phyloP scores from a whole-genome alignment of 2,329 filamentous ascomycete species.

The Aspergillus unguis region DNA sequence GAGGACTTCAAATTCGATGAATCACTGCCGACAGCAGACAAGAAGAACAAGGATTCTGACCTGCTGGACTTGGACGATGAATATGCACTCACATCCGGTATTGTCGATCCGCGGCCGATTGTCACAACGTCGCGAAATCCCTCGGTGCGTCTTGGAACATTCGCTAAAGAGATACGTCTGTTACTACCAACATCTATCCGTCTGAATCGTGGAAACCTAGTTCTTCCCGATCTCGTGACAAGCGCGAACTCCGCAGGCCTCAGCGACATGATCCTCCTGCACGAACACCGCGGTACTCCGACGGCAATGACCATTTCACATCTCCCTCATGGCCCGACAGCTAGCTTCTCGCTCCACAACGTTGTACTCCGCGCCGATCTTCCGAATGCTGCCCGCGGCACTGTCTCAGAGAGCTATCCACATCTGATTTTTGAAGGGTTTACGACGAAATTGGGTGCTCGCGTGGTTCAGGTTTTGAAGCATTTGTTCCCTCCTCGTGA shows the following conservation, averaged over 20 bases:
- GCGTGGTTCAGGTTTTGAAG: conserved; percentile 86
- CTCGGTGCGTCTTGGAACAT: conserved; percentile 77
- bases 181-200: conserved; percentile 81
- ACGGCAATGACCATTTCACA: conserved; percentile 86
- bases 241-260: conserved; percentile 78
- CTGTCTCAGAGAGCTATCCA: conserved; percentile 87
- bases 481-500: conserved; percentile 92
- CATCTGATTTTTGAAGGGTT: conserved; percentile 97
- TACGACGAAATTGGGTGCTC: conserved; percentile 70
- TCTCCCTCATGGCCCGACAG: conserved; percentile 82
- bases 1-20: conserved; percentile 95
- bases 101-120: conserved; percentile 82
- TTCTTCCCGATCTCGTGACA: conserved; percentile 78
- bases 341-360: conserved; percentile 85
- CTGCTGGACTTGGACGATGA: conserved; percentile 85
- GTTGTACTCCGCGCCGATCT: conserved; percentile 92
- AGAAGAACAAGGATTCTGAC: conserved; percentile 74
- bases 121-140: conserved; percentile 90
- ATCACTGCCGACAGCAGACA: conserved; percentile 58
- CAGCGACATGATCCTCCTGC: conserved; percentile 79
- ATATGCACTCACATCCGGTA: conserved; percentile 84
- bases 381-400: conserved; percentile 79
- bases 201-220: conserved; percentile 85
- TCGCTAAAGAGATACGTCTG: conserved; percentile 86
- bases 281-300: conserved; percentile 89